phyloP scores from a whole-genome alignment of 345 rosid genomes.

The Cardiospermum halicacabum region DNA sequence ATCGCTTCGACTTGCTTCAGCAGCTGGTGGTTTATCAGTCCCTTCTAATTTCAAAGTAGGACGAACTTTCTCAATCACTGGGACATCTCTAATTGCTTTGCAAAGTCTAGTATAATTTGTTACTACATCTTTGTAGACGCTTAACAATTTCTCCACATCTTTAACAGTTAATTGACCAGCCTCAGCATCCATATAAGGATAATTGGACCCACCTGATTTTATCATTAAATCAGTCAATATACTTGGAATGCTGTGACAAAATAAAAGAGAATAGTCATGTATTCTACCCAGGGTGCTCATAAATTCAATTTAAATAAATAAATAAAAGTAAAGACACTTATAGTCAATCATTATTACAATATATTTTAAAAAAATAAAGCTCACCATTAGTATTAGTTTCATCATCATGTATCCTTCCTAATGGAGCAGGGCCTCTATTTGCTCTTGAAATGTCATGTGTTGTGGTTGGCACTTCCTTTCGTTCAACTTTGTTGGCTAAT shows the following conservation, averaged over 20 bases:
- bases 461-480: constrained; percentile 13
- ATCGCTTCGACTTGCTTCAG: constrained; percentile 5
- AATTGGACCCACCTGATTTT: constrained; percentile 28
- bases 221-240: background rate
- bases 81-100: constrained; percentile 26
- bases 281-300: background rate
- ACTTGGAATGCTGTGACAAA: background rate
- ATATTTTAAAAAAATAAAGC: background rate
- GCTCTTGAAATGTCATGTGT: constrained; percentile 15
- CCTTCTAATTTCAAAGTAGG: constrained; percentile 12
- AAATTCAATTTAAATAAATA: background rate
- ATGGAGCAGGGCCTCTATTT: constrained; percentile 19
- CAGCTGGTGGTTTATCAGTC: background rate
- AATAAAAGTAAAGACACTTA: background rate
- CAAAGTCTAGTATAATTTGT: constrained; percentile 36
- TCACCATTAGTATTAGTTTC: constrained; percentile 15
- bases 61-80: constrained; percentile 15
- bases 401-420: constrained; percentile 10
- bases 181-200: constrained; percentile 49
- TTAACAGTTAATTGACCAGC: constrained; percentile 39
- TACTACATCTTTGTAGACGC: constrained; percentile 53
- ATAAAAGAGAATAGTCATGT: background rate
- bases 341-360: no score
- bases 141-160: constrained; percentile 47
- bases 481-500: constrained; percentile 26